These are phyloP conservation scores for Trichoderma oligosporum DNA, from an alignment of 2,329 filamentous ascomycete species.

Conservation along the genomic window DNA sequence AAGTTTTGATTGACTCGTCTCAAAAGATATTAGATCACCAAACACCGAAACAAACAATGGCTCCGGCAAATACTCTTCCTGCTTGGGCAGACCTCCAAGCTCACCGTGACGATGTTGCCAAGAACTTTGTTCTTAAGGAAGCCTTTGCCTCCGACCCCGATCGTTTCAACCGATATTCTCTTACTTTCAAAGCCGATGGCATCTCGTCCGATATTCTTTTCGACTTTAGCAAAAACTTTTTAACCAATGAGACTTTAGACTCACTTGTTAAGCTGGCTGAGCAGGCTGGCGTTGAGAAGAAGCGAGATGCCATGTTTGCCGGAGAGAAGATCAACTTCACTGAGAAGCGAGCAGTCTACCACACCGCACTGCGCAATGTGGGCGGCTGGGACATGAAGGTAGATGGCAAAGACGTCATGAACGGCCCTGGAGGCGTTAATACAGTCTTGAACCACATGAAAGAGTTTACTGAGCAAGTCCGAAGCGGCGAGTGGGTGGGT, in stretches of 20 bases:
- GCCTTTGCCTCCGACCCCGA: conserved; percentile 84
- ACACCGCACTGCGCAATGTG: conserved; percentile 88
- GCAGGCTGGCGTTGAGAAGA: conserved; percentile 85
- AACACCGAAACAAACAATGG: conserved; percentile 45
- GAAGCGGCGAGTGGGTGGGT: conserved; percentile 94
- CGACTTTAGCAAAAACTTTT: conserved; percentile 98
- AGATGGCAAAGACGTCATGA: conserved; percentile 88
- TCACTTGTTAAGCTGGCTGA: conserved; percentile 86
- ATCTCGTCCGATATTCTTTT: conserved; percentile 89
- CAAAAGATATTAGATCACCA: neutral
- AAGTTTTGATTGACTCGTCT: neutral
- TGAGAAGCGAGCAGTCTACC: conserved; percentile 92
- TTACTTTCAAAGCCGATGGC: conserved; percentile 75
- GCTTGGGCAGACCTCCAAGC: conserved; percentile 89
- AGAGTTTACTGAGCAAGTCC: conserved; percentile 92
- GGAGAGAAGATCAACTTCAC: conserved; percentile 99
- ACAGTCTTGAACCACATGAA: conserved; percentile 94
- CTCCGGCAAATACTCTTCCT: conserved; percentile 79
- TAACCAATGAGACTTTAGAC: conserved; percentile 86
- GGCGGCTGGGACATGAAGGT: conserved; percentile 78
- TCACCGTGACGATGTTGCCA: conserved; percentile 81
- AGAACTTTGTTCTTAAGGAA: conserved; percentile 88
- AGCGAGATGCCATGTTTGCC: conserved; percentile 95
- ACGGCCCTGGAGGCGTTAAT: conserved; percentile 82
- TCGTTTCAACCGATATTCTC: conserved; percentile 87